These are phyloP conservation scores for Ogataea saltuana DNA, from an alignment of 805 yeast species.

Conservation along the genomic window DNA sequence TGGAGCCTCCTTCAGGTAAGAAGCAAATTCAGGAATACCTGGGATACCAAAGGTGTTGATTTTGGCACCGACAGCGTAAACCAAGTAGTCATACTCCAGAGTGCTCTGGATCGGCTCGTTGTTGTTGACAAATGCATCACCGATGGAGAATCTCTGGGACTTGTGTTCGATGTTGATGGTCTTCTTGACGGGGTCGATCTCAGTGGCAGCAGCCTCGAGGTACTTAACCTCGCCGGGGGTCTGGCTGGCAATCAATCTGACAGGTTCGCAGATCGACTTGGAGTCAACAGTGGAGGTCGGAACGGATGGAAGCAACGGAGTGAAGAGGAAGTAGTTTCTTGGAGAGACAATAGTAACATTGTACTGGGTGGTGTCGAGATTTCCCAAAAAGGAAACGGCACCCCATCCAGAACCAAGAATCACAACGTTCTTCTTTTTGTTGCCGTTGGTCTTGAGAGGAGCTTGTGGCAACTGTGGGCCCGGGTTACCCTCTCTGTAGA, in stretches of 20 bases:
- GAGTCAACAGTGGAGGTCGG: constrained; percentile 90
- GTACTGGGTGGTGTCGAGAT: constrained; percentile 80
- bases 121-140: constrained; percentile 49
- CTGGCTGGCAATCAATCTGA: constrained; percentile 75
- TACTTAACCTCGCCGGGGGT: constrained; percentile 73
- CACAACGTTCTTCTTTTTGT: constrained; percentile 68
- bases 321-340: constrained; percentile 90
- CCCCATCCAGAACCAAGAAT: constrained; percentile 94
- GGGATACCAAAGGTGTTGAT: constrained; percentile 93
- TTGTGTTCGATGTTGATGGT: constrained; percentile 59
- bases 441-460: constrained; percentile 46
- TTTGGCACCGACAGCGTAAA: constrained; percentile 91
- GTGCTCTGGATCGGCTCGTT: constrained; percentile 46
- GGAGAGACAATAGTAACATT: constrained; percentile 90
- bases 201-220: constrained; percentile 87
- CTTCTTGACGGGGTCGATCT: constrained; percentile 73
- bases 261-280: constrained; percentile 92
- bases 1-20: constrained; percentile 83
- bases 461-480: constrained; percentile 59
- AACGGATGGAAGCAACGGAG: constrained; percentile 91
- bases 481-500: constrained; percentile 64
- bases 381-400: constrained; percentile 76
- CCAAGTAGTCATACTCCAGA: constrained; percentile 73
- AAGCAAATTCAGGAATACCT: constrained; percentile 85
- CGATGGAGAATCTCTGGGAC: constrained; percentile 51